phyloP scores from a whole-genome alignment of 1,139 yeast genomes.

The Scheffersomyces insectosa region DNA sequence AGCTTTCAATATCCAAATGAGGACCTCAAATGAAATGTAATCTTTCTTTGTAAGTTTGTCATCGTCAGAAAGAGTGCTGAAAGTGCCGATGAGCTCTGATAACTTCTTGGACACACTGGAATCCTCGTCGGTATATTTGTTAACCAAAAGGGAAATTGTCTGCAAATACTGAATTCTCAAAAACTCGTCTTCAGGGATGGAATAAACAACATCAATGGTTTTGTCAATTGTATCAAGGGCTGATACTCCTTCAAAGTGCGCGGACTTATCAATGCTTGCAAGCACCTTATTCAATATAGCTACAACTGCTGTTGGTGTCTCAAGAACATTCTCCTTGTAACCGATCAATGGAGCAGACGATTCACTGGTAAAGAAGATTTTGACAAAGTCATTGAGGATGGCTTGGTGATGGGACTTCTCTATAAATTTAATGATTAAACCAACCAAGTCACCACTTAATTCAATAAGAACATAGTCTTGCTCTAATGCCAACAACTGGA shows the following conservation, averaged over 20 bases:
- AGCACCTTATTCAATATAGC: constrained; percentile 51
- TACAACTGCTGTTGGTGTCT: constrained; percentile 39
- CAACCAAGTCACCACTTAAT: constrained; percentile 37
- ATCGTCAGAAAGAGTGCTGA: background rate
- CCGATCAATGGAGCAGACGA: constrained; percentile 5
- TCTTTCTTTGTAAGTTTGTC: background rate
- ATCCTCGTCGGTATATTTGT: constrained; percentile 32
- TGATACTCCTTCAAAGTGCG: constrained; percentile 10
- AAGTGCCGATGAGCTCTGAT: background rate
- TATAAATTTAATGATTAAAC: constrained; percentile 36
- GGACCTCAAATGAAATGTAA: constrained; percentile 43
- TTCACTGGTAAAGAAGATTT: constrained; percentile 24
- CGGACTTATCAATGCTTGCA: constrained; percentile 49
- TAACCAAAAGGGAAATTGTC: constrained; percentile 56
- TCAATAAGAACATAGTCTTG: constrained; percentile 25
- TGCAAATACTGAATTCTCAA: constrained; percentile 61
- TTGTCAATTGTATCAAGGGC: constrained; percentile 6
- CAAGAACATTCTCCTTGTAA: constrained; percentile 22
- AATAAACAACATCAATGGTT: constrained; percentile 19
- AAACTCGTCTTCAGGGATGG: constrained; percentile 18
- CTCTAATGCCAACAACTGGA: constrained; percentile 8
- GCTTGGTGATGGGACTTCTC: constrained; percentile 39
- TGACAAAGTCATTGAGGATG: constrained; percentile 33
- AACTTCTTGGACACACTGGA: background rate
- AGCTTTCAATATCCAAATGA: constrained; percentile 74